Percentiles rank a stretch among this genome's conserved stretches.
Evolutionary conservation across 1,284 basidiomycete species (phyloP).

Genomic region (Mixia osmundae): DNA sequence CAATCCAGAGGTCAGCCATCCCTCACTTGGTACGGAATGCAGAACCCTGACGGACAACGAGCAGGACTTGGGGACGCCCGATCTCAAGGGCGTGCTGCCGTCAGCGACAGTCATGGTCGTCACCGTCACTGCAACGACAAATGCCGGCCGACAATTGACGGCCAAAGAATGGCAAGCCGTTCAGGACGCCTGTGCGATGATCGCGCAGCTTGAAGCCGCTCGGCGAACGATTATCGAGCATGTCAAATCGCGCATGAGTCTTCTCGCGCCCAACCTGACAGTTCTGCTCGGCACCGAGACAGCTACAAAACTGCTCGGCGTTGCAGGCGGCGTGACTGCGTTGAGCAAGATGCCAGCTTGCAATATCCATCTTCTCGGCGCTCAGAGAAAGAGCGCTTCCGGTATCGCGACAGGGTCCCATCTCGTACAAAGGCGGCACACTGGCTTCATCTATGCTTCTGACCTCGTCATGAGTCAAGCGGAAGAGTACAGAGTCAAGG

Average conservation of each 20-base stretch:
- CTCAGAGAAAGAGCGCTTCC: constrained; percentile 66
- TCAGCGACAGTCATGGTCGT: constrained; percentile 92
- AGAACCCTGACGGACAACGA: too few species aligned
- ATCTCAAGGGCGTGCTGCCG: constrained; percentile 54
- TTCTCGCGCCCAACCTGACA: constrained; percentile 91
- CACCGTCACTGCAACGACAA: constrained; percentile 79
- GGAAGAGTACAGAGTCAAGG: constrained; percentile 73
- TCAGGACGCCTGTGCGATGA: constrained; percentile 61
- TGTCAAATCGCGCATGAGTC: constrained; percentile 95
- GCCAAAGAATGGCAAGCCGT: constrained; percentile 55
- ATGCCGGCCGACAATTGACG: constrained; percentile 47
- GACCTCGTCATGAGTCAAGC: constrained; percentile 64
- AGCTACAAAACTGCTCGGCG: constrained; percentile 91
- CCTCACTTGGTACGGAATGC: too few species aligned
- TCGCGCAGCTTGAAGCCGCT: constrained; percentile 62
- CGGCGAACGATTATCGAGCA: constrained; percentile 82
- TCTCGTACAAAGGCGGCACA: constrained; percentile 41
- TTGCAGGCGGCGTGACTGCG: constrained; percentile 75
- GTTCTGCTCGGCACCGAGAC: constrained; percentile 93
- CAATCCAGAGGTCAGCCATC: constrained; percentile 51
- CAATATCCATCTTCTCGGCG: constrained; percentile 87
- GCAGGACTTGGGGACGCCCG: constrained; percentile 56
- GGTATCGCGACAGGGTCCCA: constrained; percentile 55
- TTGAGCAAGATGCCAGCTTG: constrained; percentile 86
- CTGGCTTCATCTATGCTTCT: constrained; percentile 88